Base-by-base conservation (phyloP, 78 protist species). In the Polysphondylium violaceum region DNA sequence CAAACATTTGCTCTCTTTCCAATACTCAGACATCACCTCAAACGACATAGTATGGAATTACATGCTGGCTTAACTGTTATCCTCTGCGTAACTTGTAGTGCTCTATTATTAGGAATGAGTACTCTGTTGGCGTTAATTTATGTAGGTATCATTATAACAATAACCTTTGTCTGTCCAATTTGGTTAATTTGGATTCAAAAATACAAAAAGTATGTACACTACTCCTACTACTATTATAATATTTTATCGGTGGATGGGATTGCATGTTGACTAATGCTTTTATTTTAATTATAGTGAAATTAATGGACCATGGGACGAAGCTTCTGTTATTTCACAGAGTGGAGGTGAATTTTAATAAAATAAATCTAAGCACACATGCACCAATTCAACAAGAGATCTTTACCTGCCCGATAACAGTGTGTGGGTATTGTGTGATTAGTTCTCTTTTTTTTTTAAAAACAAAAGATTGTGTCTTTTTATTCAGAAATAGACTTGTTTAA, bases 291-390 rank as follows among this genome's bases (percentile, higher is more conserved):
- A 12, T 44, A 87, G 93, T 36, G 86, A 74, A 47, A 88, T 88
- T 35, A 74, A 78, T 60, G 94, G 94, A 9, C 94, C 94, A 36
- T 88, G 94, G 94, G 94, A 88, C 40, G 94, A 88, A 53, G 94
- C 94, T 38, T 64, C 89, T 19, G 89, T 79, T 25, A 79, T 67
- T 29, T 67, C 77, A 8, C 77, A 65, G 40, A 67, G 77, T 55
- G 76, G 74, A 7, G 89, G 77, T 68, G 89, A 79, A 68, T 76
- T 76, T 44, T 76, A 76, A 76, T 31, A 25, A 73, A 53, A n/a
- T n/a, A n/a, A 36, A 64, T n/a, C n/a, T n/a, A n/a, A n/a, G n/a
- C n/a, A n/a, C n/a, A n/a, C n/a, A n/a, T n/a, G n/a, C n/a, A n/a
- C n/a, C n/a, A n/a, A n/a, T n/a, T n/a, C n/a, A n/a, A n/a, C n/a